Conservation (phyloP, 805 yeast genomes). For the Candida multigemmis region DNA sequence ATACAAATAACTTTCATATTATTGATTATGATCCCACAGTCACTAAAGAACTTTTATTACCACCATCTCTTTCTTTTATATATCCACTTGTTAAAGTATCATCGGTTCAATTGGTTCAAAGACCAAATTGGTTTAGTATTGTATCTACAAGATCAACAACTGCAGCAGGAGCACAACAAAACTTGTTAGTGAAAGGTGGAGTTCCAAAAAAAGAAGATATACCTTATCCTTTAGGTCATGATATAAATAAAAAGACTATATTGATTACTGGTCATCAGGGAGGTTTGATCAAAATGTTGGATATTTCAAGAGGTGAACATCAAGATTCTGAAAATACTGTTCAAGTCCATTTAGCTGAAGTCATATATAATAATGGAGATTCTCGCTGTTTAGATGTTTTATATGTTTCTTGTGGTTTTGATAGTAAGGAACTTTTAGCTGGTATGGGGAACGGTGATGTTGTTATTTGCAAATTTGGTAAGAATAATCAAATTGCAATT, state of each 20-base stretch:
- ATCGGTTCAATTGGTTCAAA: conserved; percentile 41
- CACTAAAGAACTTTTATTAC: conserved; percentile 40
- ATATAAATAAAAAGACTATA: conserved; percentile 34
- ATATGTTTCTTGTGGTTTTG: conserved; percentile 66
- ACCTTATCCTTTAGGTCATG: conserved; percentile 23
- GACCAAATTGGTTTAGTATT: conserved; percentile 74
- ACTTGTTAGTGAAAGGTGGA: conserved; percentile 68
- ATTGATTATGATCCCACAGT: conserved; percentile 11
- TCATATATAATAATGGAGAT: conserved; percentile 18
- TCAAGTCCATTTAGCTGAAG: conserved; percentile 23
- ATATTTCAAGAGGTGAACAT: conserved; percentile 66
- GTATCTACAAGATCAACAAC: conserved; percentile 27
- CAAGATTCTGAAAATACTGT: conserved; percentile 21
- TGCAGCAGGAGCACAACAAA: conserved; percentile 32
- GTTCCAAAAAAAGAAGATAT: conserved; percentile 42
- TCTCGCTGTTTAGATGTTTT: conserved; percentile 30
- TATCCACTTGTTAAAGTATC: conserved; percentile 62
- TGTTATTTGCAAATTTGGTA: conserved; percentile 62
- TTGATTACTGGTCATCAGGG: conserved; percentile 80
- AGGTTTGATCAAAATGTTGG: conserved; percentile 79
- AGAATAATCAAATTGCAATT: conserved; percentile 8
- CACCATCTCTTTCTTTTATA: conserved; percentile 73
- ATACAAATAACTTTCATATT: conserved; percentile 58
- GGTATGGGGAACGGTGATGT: conserved; percentile 67
- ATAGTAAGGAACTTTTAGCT: conserved; percentile 65